Percentiles rank a stretch among this genome's conserved stretches.
These are phyloP conservation scores for Eucalyptus regnans DNA, from an alignment of 345 rosid species.

Conservation along the genomic window DNA sequence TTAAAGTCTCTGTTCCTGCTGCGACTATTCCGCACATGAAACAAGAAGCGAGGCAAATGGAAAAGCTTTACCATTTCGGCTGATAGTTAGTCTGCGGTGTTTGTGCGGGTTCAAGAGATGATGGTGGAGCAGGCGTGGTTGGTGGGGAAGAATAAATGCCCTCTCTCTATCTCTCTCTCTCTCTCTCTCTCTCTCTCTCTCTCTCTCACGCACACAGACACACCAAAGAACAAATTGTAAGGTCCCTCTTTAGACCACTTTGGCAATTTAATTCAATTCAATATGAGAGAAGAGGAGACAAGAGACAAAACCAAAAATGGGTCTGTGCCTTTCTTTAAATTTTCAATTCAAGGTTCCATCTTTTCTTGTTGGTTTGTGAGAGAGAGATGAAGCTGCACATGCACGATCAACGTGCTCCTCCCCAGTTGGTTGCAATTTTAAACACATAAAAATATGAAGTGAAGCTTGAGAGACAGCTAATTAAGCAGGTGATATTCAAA, in stretches of 20 bases:
- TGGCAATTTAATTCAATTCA: not conserved
- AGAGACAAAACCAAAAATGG: not conserved
- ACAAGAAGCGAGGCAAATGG: not conserved
- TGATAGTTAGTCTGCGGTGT: not conserved
- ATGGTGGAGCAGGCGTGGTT: slow-evolving; percentile 6
- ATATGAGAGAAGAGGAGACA: not conserved
- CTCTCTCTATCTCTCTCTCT: not conserved
- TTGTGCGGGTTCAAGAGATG: not conserved
- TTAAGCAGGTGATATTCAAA: not conserved
- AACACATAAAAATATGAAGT: not conserved
- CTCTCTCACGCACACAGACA: not conserved
- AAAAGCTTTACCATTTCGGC: not conserved
- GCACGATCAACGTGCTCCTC: not conserved
- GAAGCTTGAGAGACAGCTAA: not conserved
- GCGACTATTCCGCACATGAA: not conserved
- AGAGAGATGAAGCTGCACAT: not conserved
- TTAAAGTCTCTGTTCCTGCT: not conserved
- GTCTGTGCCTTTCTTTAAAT: not conserved
- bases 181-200: not conserved
- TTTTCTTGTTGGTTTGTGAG: not conserved
- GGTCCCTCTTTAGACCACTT: not conserved
- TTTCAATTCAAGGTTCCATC: not conserved
- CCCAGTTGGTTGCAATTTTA: not conserved
- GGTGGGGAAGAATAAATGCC: slow-evolving; percentile 43
- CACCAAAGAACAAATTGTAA: not conserved